Base-by-base conservation (phyloP, 805 yeast species). In the Saturnispora kantuleensis region DNA sequence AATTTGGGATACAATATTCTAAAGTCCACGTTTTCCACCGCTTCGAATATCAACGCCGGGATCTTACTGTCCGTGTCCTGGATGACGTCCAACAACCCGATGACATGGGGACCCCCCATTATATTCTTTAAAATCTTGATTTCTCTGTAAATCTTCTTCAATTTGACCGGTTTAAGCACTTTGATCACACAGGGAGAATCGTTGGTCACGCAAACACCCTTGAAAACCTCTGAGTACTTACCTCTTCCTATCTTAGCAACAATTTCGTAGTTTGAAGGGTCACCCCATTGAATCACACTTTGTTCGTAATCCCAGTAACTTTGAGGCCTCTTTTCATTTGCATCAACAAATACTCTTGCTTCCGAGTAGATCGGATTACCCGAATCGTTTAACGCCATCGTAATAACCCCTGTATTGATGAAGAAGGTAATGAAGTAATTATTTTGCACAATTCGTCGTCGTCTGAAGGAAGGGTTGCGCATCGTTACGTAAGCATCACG, bases 101-200 rank as follows among this genome's bases (percentile, higher is more conserved):
- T 76, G 42, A 89, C 75, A 63, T 85, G 84, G 42, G 93, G 84
- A 1, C 96, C 97, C 10, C 81, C 83, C 3, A 81, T 77, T 55
- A 89, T 69, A 62, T 89, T 89, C 62, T 87, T 85, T 51, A 89
- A 69, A 39, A 89, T 89, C 59, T 84, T 81, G 56, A 89, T 81
- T 62, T 89, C 97, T 55, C 97, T 73, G 65, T 85, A 84, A 54
- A 89, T 89, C 67, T 89, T 89, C 73, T 88, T 88, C 62, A 88
- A 70, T 66, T 88, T 88, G 30, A 89, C 96, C 2, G 97, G 97
- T 62, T 89, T 89, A 57, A 89, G 72, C 18, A 87, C 96, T 65
- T 89, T 89, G 57, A 89, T 84, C 42, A 89, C 96, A 54, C 89
- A 79, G 44, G 79, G 71, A 44, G 73, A 70, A 44, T 80, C 77